A percentile compares a stretch with the other conserved stretches of the same genome.
Conservation (phyloP, 2,329 filamentous ascomycete species). For the Helminthosporium solani region DNA sequence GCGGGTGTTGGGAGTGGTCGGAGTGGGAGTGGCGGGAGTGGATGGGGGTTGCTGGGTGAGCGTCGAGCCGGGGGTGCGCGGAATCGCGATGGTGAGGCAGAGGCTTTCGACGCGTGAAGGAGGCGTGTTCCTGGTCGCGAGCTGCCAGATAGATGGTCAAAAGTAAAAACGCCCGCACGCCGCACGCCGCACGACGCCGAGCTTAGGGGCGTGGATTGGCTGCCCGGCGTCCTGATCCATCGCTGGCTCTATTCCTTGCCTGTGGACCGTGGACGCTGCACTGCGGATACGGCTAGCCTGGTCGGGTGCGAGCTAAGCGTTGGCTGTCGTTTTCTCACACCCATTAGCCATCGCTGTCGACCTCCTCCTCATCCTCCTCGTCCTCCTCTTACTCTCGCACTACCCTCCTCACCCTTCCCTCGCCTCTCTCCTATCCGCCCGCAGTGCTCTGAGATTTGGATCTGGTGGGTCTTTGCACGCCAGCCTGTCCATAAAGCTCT, state of each 20-base stretch:
- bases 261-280: slow-evolving; percentile 20
- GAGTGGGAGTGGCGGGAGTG: background rate
- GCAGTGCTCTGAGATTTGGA: slow-evolving; percentile 43
- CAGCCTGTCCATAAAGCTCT: slow-evolving; percentile 38
- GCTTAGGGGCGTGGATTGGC: slow-evolving; percentile 20
- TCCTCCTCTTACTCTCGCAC: slow-evolving; percentile 20
- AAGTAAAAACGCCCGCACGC: slow-evolving; percentile 26
- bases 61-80: background rate
- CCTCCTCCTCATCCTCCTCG: slow-evolving; percentile 15
- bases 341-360: slow-evolving; percentile 31
- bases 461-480: slow-evolving; percentile 37
- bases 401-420: slow-evolving; percentile 17
- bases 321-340: slow-evolving; percentile 41
- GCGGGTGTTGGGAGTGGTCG: too few species aligned
- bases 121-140: slow-evolving; percentile 38
- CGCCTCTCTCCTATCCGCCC: slow-evolving; percentile 27
- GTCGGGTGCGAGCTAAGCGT: slow-evolving; percentile 10
- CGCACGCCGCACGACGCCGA: slow-evolving; percentile 29
- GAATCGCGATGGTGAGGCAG: too few species aligned
- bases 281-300: slow-evolving; percentile 23
- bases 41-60: background rate
- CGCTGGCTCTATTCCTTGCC: slow-evolving; percentile 30
- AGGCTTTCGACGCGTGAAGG: slow-evolving; percentile 21
- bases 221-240: background rate
- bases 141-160: slow-evolving; percentile 28